These are phyloP conservation scores for Vaccinium macrocarpon DNA, from an alignment of 148 eudicot species.

Conservation along the genomic window DNA sequence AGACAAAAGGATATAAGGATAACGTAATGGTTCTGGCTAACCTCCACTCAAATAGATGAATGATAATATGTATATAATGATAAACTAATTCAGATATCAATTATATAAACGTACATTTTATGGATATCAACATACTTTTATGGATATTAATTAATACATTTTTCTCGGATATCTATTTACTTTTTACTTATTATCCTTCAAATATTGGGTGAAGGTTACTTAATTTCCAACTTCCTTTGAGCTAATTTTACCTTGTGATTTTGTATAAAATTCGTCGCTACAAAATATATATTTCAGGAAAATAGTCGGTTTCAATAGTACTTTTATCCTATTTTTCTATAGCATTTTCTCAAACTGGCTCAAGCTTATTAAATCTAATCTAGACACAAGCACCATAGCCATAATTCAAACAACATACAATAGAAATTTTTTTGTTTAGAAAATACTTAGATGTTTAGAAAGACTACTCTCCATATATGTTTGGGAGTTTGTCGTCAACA, in stretches of 20 bases:
- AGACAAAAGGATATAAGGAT: not conserved
- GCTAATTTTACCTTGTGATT: not conserved
- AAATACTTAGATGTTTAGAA: not conserved
- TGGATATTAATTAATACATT: too few relatives aligned
- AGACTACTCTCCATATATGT: not conserved
- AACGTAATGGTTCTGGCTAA: too few relatives aligned
- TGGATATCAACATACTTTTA: too few relatives aligned
- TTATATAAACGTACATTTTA: too few relatives aligned
- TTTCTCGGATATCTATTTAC: too few relatives aligned
- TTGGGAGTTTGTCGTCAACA: not conserved
- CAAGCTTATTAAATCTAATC: not conserved
- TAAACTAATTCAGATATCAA: too few relatives aligned
- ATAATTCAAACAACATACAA: not conserved
- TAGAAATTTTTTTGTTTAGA: not conserved
- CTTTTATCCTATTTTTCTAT: not conserved
- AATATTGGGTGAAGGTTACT: too few relatives aligned
- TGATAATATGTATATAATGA: too few relatives aligned
- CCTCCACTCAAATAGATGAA: too few relatives aligned
- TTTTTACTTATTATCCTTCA: too few relatives aligned
- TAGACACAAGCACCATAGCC: not conserved
- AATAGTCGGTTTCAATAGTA: not conserved
- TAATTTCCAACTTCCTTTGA: not conserved
- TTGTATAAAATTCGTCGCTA: not conserved
- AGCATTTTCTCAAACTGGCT: not conserved
- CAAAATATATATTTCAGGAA: not conserved